Evolutionary conservation across 805 yeast genomes (phyloP), one percentile per base, ranked within the genome.

Genomic region (Starmerella floricola): DNA sequence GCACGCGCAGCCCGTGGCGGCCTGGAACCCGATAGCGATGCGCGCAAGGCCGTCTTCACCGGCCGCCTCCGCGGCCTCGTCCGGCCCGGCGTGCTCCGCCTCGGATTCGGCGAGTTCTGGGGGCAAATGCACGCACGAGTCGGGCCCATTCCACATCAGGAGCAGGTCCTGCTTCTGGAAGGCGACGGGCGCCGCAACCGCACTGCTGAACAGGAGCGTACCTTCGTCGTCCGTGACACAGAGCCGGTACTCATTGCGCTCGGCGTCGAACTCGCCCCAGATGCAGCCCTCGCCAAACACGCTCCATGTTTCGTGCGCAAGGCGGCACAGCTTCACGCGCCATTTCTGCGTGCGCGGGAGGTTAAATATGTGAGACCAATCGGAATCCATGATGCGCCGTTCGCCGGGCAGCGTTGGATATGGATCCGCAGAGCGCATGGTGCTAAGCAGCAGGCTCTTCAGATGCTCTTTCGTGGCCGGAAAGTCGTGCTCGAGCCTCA

Each of bases 231-330:
- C 64, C 57, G 86, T 67, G 12, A 88, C 96, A 15, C 78, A 58
- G 42, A 87, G 72, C 53, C 65, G 75, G 2, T 94, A 41, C 19
- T 36, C 40, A 23, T 36, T 38, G 28, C 36, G 18, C 10, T 31
- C 43, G 3, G 48, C 51, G 15, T 66, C 68, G 12, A 78, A 52
- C 49, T 76, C 78, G 6, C 96, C 96, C 38, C 72, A 69, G 55
- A 95, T 85, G 57, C 73, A 79, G 0, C 98, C 97, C 0, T 96
- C 86, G 16, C 96, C 97, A 36, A 79, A 74, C 56, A 88, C 97
- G 31, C 75, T 66, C 98, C 98, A 88, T 52, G 74, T 79, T 37
- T 79, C 87, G 23, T 81, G 79, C 31, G 75, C 77, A 26, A 91
- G 66, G 13, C 82, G 69, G 57, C 88, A 91, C n/a, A 91, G 88